These are phyloP conservation scores for Suhomyces sp. DNA, from an alignment of 805 yeast species.

Conservation along the genomic window DNA sequence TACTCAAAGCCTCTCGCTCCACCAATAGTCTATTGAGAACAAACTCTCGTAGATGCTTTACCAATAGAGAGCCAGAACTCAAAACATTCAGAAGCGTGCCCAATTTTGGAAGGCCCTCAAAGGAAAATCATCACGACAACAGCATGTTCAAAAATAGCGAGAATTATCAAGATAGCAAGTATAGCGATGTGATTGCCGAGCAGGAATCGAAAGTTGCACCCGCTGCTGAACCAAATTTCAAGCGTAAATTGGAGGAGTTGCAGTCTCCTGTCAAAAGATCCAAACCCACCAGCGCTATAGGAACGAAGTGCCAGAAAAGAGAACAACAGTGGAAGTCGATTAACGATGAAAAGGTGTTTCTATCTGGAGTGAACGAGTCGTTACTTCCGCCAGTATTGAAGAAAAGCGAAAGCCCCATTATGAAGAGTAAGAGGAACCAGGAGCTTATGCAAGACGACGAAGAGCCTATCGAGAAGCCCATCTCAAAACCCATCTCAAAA, in stretches of 20 bases:
- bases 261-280: conserved; percentile 19
- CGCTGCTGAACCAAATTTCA: not conserved
- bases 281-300: conserved; percentile 22
- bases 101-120: conserved; percentile 1
- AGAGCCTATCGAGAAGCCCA: not conserved
- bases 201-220: conserved; percentile 1
- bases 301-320: conserved; percentile 11
- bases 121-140: not conserved
- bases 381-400: conserved; percentile 34
- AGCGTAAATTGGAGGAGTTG: not conserved
- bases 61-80: conserved; percentile 6
- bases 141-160: not conserved
- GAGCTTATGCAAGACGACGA: not conserved
- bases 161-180: not conserved
- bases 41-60: not conserved
- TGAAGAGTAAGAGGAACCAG: conserved; percentile 21
- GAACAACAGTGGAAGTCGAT: conserved; percentile 25
- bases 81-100: conserved; percentile 13
- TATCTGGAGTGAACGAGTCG: conserved; percentile 28
- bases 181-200: conserved; percentile 3
- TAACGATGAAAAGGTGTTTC: conserved; percentile 26
- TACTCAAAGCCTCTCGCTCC: not conserved
- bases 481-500: too few relatives aligned
- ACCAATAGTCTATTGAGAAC: not conserved
- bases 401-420: conserved; percentile 31